phyloP scores from a whole-genome alignment of 208 protist species.

The Borovskyia barvae region DNA sequence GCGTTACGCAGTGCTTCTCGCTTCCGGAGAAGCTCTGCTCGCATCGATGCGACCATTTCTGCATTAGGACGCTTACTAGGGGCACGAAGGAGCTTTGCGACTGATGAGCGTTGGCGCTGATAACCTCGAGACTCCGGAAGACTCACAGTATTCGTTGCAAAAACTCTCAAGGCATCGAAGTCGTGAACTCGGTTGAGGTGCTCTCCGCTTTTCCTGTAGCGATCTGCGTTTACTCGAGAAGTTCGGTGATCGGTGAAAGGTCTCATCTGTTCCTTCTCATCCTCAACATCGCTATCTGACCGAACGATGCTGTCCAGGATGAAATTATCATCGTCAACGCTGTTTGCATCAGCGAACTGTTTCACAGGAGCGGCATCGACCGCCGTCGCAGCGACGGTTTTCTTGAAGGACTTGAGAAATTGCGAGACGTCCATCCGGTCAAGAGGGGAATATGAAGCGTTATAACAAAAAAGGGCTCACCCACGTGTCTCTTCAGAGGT shows the following conservation, averaged over 20 bases:
- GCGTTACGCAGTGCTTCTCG: constrained; percentile 13
- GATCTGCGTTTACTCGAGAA: constrained; percentile 13
- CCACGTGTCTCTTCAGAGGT: neutral
- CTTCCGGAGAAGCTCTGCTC: constrained; percentile 25
- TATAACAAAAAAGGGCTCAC: no score
- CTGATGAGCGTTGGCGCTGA: constrained; percentile 6
- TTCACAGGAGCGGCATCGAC: neutral
- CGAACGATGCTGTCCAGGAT: constrained; percentile 5
- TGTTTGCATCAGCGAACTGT: neutral
- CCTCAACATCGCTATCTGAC: constrained; percentile 21
- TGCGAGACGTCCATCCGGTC: constrained; percentile 59
- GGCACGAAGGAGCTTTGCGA: neutral
- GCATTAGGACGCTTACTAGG: constrained; percentile 3
- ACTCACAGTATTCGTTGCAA: constrained; percentile 6
- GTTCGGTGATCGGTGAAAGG: no score
- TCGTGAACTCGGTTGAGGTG: constrained; percentile 19
- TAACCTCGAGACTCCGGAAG: neutral
- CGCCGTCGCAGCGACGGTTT: constrained; percentile 7
- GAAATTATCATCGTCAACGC: neutral
- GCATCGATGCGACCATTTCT: constrained; percentile 22
- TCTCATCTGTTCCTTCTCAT: neutral
- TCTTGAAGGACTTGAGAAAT: constrained; percentile 76
- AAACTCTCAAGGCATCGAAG: constrained; percentile 27
- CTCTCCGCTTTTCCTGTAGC: neutral
- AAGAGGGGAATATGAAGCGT: no score